phyloP scores from a whole-genome alignment of 768 basidiomycete genomes.

The Mycena filopes region DNA sequence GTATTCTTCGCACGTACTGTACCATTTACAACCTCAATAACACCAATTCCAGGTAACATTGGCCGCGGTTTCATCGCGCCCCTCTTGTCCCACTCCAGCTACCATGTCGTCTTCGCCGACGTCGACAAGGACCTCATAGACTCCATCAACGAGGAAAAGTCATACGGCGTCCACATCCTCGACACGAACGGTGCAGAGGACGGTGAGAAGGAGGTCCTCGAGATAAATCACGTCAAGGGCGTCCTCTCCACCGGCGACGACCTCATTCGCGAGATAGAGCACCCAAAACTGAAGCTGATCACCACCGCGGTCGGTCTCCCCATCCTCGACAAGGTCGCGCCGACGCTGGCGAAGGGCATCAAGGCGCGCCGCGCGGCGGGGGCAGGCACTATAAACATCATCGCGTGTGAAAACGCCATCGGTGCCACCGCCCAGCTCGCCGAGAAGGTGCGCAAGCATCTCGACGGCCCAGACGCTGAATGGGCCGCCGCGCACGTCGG shows the following conservation, averaged over 20 bases:
- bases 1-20: too few relatives aligned
- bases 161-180: conserved; percentile 47
- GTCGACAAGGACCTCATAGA: conserved; percentile 45
- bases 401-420: conserved; percentile 55
- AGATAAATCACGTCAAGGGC: conserved; percentile 28
- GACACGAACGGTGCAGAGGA: conserved; percentile 15
- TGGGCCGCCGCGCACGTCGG: conserved; percentile 46
- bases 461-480: conserved; percentile 40
- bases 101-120: conserved; percentile 50
- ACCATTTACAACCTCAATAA: too few relatives aligned
- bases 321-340: conserved; percentile 47
- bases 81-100: conserved; percentile 47
- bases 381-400: conserved; percentile 43
- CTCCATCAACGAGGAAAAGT: conserved; percentile 41
- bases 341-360: conserved; percentile 46
- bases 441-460: conserved; percentile 41
- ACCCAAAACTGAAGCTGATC: conserved; percentile 39
- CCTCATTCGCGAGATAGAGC: conserved; percentile 27
- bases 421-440: conserved; percentile 45
- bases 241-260: conserved; percentile 31
- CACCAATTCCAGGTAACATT: conserved; percentile 42
- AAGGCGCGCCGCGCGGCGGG: conserved; percentile 38
- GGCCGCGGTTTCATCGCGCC: conserved; percentile 53
- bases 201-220: conserved; percentile 11
- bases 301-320: conserved; percentile 51